Evolutionary conservation across 179 eudicot species (phyloP), one percentile per base, ranked within the genome.

Genomic region (Spinacia oleracea): DNA sequence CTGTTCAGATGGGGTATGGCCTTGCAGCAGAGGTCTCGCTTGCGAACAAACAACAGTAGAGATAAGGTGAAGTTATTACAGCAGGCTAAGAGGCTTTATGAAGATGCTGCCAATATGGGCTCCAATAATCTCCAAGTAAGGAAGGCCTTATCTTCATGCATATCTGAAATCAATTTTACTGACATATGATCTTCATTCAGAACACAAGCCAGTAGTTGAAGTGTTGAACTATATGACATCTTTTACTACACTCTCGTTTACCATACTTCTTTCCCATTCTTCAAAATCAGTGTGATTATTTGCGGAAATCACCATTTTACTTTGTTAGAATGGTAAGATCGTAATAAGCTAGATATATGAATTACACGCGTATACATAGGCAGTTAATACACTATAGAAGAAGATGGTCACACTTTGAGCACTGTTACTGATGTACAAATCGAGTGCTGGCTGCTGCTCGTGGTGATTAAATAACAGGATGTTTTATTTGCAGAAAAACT

Each of bases 1-100:
- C 89, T 95, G 46, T 93, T 86, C 84, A 87, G 96, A 89, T 95
- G 98, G 98, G 98, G 93, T 32, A 83, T 87, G 74, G 91, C 92
- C 32, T 84, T 95, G 81, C 98, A 93, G 83, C 96, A 93, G 76
- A 86, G 98, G 62, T 91, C 98, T 18, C 96, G 89, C 65, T 82
- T 93, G 71, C 85, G 96, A 45, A 90, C 90, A 62, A 88, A 86
- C 73, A 89, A 88, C 53, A 89, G 87, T 75, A 86, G 85, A 85
- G 97, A 91, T 81, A 95, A 89, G 87, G 85, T 91, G 76, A 93
- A 90, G 87, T 81, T 95, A 75, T 79, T 95, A 74, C 97, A 92
- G 83, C 98, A 95, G 81, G 97, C 98, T 3, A 90, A 83, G 84
- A 87, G 95, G 87, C 92, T 95, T 29, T 93, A 90, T 53, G 93